Evolutionary conservation across 257 asterid genomes (phyloP), one percentile per base, ranked within the genome.

Genomic region (Rehmannia glutinosa): DNA sequence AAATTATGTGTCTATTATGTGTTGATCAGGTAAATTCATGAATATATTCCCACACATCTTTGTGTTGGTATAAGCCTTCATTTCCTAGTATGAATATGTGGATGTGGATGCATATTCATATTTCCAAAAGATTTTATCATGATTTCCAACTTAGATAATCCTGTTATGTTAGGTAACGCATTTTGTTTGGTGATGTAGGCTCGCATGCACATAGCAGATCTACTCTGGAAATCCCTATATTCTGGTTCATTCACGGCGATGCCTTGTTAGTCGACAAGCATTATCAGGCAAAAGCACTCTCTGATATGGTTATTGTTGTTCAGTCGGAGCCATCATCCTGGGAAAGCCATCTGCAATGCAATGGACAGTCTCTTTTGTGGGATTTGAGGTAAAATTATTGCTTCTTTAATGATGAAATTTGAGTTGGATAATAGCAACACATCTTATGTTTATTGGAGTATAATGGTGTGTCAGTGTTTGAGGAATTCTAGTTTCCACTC

Each of bases 281-380:
- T 82, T 90, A 90, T 69, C 99, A 86, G 71, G 96, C 99, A 60
- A 93, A 86, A 77, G 89, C 97, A 50, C 96, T 93, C 57, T 82
- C 99, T 35, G 99, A 90, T 84, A 93, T 93, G 99, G 91, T 93
- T 53, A 73, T 93, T 64, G 99, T 93, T 68, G 97, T 90, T 73
- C 99, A 93, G 81, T 93, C 99, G 6, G 99, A 93, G 79, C 79
- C 94, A 66, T 71, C 97, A 69, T 88, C 99, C 45, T 88, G 91
- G 96, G 97, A 90, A 82, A 93, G 97, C 84, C 96, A 93, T 84
- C 84, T 93, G 62, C 99, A 93, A 75, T 93, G 99, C 83, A 90
- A 93, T 39, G 97, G 99, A 30, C 79, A 38, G 65, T 78, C 97
- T 11, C 89, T 93, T 76, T 58, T 90, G 56, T 83, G 91, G 92